Evolutionary conservation across 768 basidiomycete species (phyloP), one percentile per base, ranked within the genome.

Genomic region (Naganishia friedmannii): DNA sequence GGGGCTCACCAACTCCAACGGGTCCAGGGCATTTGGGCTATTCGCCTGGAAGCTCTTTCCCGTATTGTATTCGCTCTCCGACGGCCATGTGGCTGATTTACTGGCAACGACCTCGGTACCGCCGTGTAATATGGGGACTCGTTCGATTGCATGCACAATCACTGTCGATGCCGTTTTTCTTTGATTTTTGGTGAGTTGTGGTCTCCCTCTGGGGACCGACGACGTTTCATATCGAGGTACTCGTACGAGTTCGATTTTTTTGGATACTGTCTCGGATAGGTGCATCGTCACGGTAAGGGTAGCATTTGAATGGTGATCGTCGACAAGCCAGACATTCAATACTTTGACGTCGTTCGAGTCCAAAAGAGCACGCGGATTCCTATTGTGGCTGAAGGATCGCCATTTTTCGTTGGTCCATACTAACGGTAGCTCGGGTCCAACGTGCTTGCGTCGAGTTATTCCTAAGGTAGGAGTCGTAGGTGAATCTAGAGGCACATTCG

Each of bases 391-490:
- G 39, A 45, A 45, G 3, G 60, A 63, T 42, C 39, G 39, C 60
- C 60, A 63, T 45, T 63, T 63, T 63, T 63, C 60, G 39, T 63
- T 63, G n/a, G 37, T 45, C 60, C 60, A 63, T 23, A 63, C 60
- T 3, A 63, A 29, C 3, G 60, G 60, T 21, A 63, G 46, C 23
- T 63, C 60, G 37, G 17, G 26, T 29, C 28, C 13, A 23, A 10
- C 6, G 23, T 63, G n/a, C 15, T 63, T 63, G 37, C 17, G 23
- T 26, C 60, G 39, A 10, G 46, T 45, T 0, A 23, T 46, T 1
- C 60, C 42, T 45, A 45, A 17, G 15, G 60, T 63, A 23, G 60
- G 60, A 12, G 60, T 63, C 3, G 31, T 63, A 29, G 60, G 60
- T 42, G 60, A 63, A 28, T 42, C 17, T 26, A 45, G n/a, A 39